phyloP scores from a whole-genome alignment of 768 basidiomycete species.

The Hygrophorus pudorinus region DNA sequence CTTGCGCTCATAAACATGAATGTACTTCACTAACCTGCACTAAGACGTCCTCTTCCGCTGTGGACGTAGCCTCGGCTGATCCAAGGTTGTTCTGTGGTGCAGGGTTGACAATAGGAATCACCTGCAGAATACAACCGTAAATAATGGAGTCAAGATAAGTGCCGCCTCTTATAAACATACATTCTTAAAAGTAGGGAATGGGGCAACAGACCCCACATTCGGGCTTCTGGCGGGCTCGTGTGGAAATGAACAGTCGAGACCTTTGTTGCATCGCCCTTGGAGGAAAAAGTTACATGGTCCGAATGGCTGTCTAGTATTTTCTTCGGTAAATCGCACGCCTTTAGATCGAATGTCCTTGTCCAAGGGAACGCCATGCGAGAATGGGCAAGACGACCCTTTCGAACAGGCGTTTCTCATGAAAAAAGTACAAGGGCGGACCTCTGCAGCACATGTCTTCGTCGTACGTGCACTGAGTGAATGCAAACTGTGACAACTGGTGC shows the following conservation, averaged over 20 bases:
- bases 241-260: conserved; percentile 15
- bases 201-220: not conserved
- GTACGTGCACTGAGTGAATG: not conserved
- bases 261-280: conserved; percentile 19
- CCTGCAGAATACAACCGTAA: not conserved
- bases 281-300: not conserved
- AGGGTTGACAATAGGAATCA: too few species aligned
- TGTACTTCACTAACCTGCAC: too few species aligned
- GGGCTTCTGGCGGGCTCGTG: conserved; percentile 10
- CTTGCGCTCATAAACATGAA: too few species aligned
- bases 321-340: too few species aligned
- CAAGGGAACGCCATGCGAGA: conserved; percentile 8
- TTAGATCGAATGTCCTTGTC: too few species aligned
- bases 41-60: too few species aligned
- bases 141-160: not conserved
- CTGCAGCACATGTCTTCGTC: not conserved
- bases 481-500: conserved; percentile 4
- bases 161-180: not conserved
- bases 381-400: conserved; percentile 19
- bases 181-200: not conserved
- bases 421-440: not conserved
- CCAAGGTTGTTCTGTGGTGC: too few species aligned
- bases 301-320: too few species aligned
- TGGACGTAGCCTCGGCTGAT: too few species aligned
- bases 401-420: conserved; percentile 13